Conservation (phyloP, 768 basidiomycete species). For the Tulasnella sp. region DNA sequence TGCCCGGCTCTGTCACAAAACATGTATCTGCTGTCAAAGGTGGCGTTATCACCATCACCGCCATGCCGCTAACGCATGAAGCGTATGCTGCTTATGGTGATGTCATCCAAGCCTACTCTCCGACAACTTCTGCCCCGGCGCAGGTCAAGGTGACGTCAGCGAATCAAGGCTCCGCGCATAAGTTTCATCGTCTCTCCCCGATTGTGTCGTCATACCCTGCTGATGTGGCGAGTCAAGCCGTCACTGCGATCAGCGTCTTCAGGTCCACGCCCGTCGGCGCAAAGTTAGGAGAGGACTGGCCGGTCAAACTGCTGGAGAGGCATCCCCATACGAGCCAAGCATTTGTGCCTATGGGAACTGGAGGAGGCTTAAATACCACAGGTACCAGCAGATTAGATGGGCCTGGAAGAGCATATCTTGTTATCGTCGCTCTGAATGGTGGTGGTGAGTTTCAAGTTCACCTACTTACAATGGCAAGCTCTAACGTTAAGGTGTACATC, state of each 20-base stretch:
- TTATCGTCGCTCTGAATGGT: constrained; percentile 78
- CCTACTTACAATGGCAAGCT: not conserved
- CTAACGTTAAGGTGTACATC: too few relatives aligned
- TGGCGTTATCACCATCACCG: constrained; percentile 26
- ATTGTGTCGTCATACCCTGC: constrained; percentile 55
- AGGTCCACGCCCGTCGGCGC: constrained; percentile 53
- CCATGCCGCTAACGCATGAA: constrained; percentile 61
- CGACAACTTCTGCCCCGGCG: constrained; percentile 53
- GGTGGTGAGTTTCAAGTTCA: constrained; percentile 22
- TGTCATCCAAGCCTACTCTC: constrained; percentile 79
- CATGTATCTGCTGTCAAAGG: too few relatives aligned
- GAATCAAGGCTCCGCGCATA: constrained; percentile 82
- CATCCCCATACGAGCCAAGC: constrained; percentile 86
- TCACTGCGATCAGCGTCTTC: constrained; percentile 71
- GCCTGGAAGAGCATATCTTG: constrained; percentile 54
- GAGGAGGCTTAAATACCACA: constrained; percentile 29
- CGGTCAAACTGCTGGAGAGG: constrained; percentile 70
- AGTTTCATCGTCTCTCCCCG: constrained; percentile 86
- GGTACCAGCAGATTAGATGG: constrained; percentile 20
- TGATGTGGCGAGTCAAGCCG: constrained; percentile 37
- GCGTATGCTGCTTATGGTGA: constrained; percentile 83
- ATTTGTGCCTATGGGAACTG: constrained; percentile 84
- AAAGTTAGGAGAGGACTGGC: constrained; percentile 39
- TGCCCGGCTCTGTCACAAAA: too few relatives aligned
- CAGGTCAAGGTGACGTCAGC: constrained; percentile 65